Evolutionary conservation across 768 basidiomycete species (phyloP), one percentile per base, ranked within the genome.

Genomic region (Russula abietina): DNA sequence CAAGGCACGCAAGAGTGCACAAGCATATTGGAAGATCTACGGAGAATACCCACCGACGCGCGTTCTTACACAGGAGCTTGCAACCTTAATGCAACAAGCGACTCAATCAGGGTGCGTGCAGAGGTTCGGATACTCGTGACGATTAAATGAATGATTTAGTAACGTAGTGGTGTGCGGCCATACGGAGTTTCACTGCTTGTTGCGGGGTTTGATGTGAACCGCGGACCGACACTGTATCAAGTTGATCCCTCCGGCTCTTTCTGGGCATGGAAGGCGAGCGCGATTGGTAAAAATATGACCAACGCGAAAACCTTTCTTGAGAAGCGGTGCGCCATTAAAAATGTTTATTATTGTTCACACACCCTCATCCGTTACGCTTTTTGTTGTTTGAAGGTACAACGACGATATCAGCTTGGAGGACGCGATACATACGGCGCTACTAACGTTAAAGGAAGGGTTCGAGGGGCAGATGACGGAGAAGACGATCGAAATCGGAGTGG

Each of bases 391-490:
- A 75, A 98, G 95, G 72, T 98, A 98, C 77, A 98, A 96, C 77
- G 96, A 99, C 77, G 96, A 98, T 72, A 96, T 99, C 73, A 97
- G 94, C 70, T 79, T 98, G 61, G 96, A 98, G 77, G 97, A 98
- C 74, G 97, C 96, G 38, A 98, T 98, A 68, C 97, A 99, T 75
- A 99, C 97, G 14, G 97, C 97, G 38, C 84, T 99, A 32, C 77
- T 99, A 67, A 99, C 97, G 39, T 80, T 98, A 67, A 98, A 99
- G 77, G 97, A 98, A 77, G 95, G 97, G 4, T 99, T 98, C 70
- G 97, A 99, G 75, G 97, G 97, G n/a, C 92, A 98, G 73, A 98
- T 99, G 96, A 98, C 96, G 32, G 97, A 98, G 77, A 95, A 97
- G 80, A 99, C 97, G 51, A 97, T 99, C 71, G 97, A 99, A 78